These are phyloP conservation scores for Mycocentrospora acerina DNA, from an alignment of 2,329 filamentous ascomycete species.

Conservation along the genomic window DNA sequence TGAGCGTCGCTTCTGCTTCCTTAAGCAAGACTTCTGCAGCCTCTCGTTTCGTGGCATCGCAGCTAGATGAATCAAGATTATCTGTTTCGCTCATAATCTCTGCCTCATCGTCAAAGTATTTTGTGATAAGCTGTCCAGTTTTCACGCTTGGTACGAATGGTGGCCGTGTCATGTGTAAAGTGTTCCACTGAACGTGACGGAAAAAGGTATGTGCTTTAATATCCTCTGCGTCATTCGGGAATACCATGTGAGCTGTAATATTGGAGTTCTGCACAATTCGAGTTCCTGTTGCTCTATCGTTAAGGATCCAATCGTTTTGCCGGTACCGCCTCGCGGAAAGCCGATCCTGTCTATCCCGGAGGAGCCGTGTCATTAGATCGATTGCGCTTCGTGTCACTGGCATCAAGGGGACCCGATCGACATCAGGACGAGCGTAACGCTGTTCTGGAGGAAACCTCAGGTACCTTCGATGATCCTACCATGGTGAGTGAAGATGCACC, in stretches of 20 bases:
- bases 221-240: conserved; percentile 79
- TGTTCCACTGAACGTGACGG: conserved; percentile 73
- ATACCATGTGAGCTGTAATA: conserved; percentile 66
- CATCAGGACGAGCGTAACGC: conserved; percentile 56
- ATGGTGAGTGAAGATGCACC: conserved; percentile 9
- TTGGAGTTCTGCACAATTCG: conserved; percentile 30
- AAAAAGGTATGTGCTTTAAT: conserved; percentile 92
- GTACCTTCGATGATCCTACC: conserved; percentile 67
- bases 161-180: conserved; percentile 68
- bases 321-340: conserved; percentile 76
- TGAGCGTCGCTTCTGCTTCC: conserved; percentile 1
- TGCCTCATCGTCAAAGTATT: conserved; percentile 86
- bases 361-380: conserved; percentile 71
- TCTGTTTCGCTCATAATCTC: conserved; percentile 54
- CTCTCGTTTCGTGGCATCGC: conserved; percentile 16
- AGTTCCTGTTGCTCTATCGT: conserved; percentile 24
- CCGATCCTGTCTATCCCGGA: conserved; percentile 73
- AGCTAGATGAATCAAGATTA: conserved; percentile 40
- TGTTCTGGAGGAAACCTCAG: conserved; percentile 68
- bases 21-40: not conserved
- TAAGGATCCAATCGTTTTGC: conserved; percentile 57
- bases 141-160: conserved; percentile 77
- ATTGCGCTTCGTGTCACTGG: conserved; percentile 70
- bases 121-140: conserved; percentile 59
- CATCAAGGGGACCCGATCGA: conserved; percentile 39